Percentiles rank a stretch among this genome's conserved stretches.
These are phyloP conservation scores for Microcyclosporella mali DNA, from an alignment of 2,329 filamentous ascomycete species.

Conservation along the genomic window DNA sequence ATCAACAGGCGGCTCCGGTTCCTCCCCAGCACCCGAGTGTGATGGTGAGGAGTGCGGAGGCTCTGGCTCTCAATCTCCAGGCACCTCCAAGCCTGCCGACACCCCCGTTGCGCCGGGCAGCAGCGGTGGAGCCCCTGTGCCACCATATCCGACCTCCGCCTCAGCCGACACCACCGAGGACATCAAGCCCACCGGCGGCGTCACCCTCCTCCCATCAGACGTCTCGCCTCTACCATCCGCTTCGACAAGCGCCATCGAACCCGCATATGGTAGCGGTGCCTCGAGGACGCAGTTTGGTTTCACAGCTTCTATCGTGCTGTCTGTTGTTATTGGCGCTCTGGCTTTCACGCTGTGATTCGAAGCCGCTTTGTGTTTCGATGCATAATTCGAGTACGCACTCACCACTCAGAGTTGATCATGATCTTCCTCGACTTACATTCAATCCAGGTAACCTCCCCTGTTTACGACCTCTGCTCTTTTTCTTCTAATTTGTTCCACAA, in stretches of 20 bases:
- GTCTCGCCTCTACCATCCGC: background rate
- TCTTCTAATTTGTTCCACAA: too few species aligned
- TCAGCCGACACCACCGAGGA: slow-evolving; percentile 7
- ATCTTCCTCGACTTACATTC: background rate
- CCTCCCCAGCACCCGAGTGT: slow-evolving; percentile 6
- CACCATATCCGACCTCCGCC: slow-evolving; percentile 17
- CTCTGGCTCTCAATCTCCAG: slow-evolving; percentile 3
- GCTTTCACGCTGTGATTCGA: slow-evolving; percentile 22
- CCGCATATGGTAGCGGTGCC: slow-evolving; percentile 14
- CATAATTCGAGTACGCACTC: background rate
- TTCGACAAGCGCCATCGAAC: background rate
- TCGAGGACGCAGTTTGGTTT: slow-evolving; percentile 9
- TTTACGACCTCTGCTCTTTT: background rate
- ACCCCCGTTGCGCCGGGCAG: slow-evolving; percentile 3
- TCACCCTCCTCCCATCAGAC: background rate
- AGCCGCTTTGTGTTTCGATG: slow-evolving; percentile 1
- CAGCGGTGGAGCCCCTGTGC: slow-evolving; percentile 3
- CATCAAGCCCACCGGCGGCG: slow-evolving; percentile 17
- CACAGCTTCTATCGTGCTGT: slow-evolving; percentile 7
- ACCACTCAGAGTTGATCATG: background rate
- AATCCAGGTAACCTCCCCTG: background rate
- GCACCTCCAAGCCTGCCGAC: slow-evolving; percentile 2
- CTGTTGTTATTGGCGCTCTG: slow-evolving; percentile 17
- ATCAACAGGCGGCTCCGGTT: slow-evolving; percentile 6
- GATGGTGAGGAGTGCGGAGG: background rate